A percentile compares a stretch with the other conserved stretches of the same genome.
Conservation (phyloP, 2,329 filamentous ascomycete genomes). For the Cladophialophora bantiana region DNA sequence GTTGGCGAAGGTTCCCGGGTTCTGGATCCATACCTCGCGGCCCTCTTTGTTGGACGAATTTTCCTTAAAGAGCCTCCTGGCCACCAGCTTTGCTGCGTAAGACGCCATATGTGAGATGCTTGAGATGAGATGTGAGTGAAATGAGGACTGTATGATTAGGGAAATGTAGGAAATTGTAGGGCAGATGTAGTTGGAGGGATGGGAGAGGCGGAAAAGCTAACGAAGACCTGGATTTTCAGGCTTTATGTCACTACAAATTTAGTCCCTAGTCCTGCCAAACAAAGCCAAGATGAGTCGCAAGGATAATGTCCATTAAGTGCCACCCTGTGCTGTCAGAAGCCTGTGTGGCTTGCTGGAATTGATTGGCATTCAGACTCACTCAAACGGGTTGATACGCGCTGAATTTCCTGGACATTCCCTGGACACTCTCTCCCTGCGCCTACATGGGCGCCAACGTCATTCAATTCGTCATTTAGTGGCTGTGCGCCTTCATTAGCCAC, state of each 20-base stretch:
- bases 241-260: slow-evolving; percentile 32
- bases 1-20: background rate
- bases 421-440: background rate
- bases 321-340: slow-evolving; percentile 7
- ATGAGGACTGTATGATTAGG: background rate
- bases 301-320: background rate
- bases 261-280: slow-evolving; percentile 20
- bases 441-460: background rate
- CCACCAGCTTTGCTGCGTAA: slow-evolving; percentile 61
- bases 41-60: slow-evolving; percentile 65
- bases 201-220: slow-evolving; percentile 1
- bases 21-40: slow-evolving; percentile 54
- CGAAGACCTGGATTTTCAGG: slow-evolving; percentile 14
- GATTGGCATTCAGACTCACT: slow-evolving; percentile 20
- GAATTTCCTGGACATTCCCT: slow-evolving; percentile 24
- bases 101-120: slow-evolving; percentile 57
- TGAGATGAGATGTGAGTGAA: background rate
- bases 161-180: slow-evolving; percentile 2
- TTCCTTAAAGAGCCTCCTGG: slow-evolving; percentile 66
- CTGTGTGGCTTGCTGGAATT: slow-evolving; percentile 20
- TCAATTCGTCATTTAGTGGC: slow-evolving; percentile 10
- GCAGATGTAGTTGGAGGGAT: slow-evolving; percentile 6
- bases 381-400: slow-evolving; percentile 21
- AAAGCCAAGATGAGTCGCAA: slow-evolving; percentile 23
- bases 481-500: slow-evolving; percentile 10